Conservation (phyloP, 768 basidiomycete genomes). For the Leccinum rimulosum region DNA sequence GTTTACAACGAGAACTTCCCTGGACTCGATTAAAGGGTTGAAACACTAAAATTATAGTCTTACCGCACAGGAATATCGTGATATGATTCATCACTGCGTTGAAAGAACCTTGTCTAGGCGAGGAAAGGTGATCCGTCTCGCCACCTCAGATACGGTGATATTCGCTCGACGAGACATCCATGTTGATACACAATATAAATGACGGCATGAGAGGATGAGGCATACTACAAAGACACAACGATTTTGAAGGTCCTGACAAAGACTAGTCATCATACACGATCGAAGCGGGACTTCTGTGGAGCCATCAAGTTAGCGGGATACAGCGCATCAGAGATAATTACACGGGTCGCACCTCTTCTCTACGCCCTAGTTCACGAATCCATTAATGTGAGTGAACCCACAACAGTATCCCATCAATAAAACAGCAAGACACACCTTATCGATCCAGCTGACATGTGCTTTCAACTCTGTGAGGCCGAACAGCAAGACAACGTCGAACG, state of each 20-base stretch:
- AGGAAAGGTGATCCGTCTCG: neutral
- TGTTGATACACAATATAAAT: neutral
- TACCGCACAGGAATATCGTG: neutral
- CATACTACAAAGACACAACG: neutral
- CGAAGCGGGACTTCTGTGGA: constrained; percentile 20
- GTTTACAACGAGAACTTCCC: no score
- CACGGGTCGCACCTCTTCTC: constrained; percentile 12
- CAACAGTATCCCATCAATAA: no score
- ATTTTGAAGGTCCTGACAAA: neutral
- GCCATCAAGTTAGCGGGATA: neutral
- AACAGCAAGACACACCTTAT: constrained; percentile 17
- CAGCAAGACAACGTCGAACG: constrained; percentile 35
- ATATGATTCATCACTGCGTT: neutral
- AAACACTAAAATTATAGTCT: neutral
- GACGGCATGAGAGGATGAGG: neutral
- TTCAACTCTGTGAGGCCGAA: constrained; percentile 45
- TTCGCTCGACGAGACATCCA: neutral
- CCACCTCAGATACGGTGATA: neutral
- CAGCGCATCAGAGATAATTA: neutral
- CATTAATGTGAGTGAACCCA: neutral
- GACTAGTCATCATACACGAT: constrained; percentile 20
- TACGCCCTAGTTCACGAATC: constrained; percentile 5
- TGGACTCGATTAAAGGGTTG: no score
- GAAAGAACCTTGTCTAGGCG: neutral
- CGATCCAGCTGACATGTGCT: constrained; percentile 43